Percentiles rank a stretch among this genome's conserved stretches.
These are phyloP conservation scores for Populus deltoides DNA, from an alignment of 345 rosid genomes.

Conservation along the genomic window DNA sequence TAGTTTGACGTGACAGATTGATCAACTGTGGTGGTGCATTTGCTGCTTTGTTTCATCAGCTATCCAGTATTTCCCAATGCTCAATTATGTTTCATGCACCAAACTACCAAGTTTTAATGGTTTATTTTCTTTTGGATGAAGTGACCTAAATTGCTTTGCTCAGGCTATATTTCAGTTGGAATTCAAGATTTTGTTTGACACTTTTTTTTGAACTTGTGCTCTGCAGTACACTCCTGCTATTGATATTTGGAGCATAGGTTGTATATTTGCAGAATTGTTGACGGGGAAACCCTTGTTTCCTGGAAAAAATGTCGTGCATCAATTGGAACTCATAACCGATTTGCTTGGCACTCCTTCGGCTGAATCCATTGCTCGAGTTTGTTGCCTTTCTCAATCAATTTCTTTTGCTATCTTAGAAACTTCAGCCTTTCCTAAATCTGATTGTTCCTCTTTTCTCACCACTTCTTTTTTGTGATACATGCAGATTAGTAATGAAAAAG, in stretches of 20 bases:
- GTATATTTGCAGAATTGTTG: conserved; percentile 93
- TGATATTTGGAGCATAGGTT: conserved; percentile 98
- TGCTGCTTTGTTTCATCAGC: neutral
- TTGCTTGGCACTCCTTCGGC: conserved; percentile 90
- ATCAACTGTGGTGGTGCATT: neutral
- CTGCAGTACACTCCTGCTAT: conserved; percentile 97
- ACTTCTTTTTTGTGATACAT: conserved; percentile 25
- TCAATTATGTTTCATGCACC: neutral
- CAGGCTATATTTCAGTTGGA: neutral
- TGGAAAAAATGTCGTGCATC: conserved; percentile 91
- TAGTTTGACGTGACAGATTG: neutral
- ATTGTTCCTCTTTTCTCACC: conserved; percentile 1
- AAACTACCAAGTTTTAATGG: neutral
- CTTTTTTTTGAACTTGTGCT: conserved; percentile 13
- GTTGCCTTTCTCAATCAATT: conserved; percentile 25
- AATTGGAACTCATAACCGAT: conserved; percentile 90
- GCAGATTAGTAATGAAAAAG: conserved; percentile 95
- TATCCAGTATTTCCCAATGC: neutral
- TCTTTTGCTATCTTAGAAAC: conserved; percentile 10
- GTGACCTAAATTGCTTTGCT: neutral
- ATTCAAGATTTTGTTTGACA: conserved; percentile 7
- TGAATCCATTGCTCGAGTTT: conserved; percentile 74
- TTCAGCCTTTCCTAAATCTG: conserved; percentile 3
- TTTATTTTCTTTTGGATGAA: neutral
- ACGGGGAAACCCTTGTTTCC: conserved; percentile 91